phyloP scores from a whole-genome alignment of 331 rosid species.

The Acacia concinna region DNA sequence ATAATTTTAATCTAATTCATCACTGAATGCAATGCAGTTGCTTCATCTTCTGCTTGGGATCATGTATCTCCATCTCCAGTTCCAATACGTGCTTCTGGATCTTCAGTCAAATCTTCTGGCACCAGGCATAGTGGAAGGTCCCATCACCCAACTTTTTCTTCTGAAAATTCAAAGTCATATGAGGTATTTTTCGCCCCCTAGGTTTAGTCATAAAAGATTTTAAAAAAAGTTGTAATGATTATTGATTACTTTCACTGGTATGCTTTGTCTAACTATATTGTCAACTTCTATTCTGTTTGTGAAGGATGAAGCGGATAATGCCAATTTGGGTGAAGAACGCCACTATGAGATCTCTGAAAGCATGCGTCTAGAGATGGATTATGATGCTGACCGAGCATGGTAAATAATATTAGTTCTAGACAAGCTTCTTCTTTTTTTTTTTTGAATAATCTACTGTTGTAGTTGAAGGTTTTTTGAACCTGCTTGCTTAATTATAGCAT shows the following conservation, averaged over 20 bases:
- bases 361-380: conserved; percentile 95
- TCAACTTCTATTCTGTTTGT: conserved; percentile 20
- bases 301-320: conserved; percentile 61
- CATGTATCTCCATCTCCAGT: conserved; percentile 86
- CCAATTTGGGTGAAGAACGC: conserved; percentile 53
- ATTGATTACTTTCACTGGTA: background rate
- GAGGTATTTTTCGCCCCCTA: conserved; percentile 50
- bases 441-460: background rate
- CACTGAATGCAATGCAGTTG: conserved; percentile 47
- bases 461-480: conserved; percentile 15
- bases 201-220: background rate
- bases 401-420: conserved; percentile 41
- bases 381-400: conserved; percentile 95
- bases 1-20: conserved; percentile 24
- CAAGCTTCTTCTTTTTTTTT: background rate
- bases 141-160: conserved; percentile 55
- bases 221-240: background rate
- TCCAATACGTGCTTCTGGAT: conserved; percentile 94
- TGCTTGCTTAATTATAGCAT: conserved; percentile 3
- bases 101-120: conserved; percentile 63
- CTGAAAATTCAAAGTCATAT: conserved; percentile 46
- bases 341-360: conserved; percentile 84
- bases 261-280: background rate
- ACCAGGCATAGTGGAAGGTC: conserved; percentile 66
- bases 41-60: conserved; percentile 89